These are phyloP conservation scores for Tetradesmus lagerheimii DNA, from an alignment of 139 green algal genomes.

Conservation along the genomic window DNA sequence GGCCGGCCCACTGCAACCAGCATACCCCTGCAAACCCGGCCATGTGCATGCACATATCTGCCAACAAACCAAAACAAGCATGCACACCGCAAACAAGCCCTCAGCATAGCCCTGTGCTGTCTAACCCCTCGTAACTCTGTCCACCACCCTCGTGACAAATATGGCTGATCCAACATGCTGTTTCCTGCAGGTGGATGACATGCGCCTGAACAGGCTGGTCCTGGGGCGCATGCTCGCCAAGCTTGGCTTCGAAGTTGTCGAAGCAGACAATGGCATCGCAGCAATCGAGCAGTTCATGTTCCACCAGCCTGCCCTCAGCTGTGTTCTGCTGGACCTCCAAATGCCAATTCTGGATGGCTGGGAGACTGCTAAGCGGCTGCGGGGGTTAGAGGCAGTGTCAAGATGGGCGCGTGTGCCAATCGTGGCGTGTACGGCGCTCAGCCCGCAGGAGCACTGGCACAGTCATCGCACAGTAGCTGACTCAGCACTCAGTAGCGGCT, in stretches of 20 bases:
- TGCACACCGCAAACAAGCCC: too few species aligned
- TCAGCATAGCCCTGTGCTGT: too few species aligned
- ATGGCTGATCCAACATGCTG: neutral
- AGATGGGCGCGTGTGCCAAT: neutral
- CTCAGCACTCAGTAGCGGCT: conserved; percentile 12
- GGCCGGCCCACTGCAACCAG: too few species aligned
- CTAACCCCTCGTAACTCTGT: too few species aligned
- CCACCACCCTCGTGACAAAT: too few species aligned
- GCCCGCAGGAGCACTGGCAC: conserved; percentile 9
- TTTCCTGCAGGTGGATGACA: conserved; percentile 33
- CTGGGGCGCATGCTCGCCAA: conserved; percentile 20
- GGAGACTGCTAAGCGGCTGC: conserved; percentile 28
- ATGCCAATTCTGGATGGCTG: conserved; percentile 31
- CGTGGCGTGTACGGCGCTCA: conserved; percentile 14
- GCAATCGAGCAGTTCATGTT: neutral
- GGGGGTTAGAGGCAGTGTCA: neutral
- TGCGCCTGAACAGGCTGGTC: conserved; percentile 19
- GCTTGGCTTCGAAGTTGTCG: conserved; percentile 17
- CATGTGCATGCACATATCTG: too few species aligned
- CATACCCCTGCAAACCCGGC: too few species aligned
- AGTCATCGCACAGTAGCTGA: neutral
- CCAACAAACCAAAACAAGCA: too few species aligned
- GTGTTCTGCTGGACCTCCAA: conserved; percentile 27
- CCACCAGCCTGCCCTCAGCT: neutral
- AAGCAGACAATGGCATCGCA: conserved; percentile 16